Percentiles rank a stretch among this genome's conserved stretches.
Conservation (phyloP, 345 rosid species). For the Eucalyptus marginata region DNA sequence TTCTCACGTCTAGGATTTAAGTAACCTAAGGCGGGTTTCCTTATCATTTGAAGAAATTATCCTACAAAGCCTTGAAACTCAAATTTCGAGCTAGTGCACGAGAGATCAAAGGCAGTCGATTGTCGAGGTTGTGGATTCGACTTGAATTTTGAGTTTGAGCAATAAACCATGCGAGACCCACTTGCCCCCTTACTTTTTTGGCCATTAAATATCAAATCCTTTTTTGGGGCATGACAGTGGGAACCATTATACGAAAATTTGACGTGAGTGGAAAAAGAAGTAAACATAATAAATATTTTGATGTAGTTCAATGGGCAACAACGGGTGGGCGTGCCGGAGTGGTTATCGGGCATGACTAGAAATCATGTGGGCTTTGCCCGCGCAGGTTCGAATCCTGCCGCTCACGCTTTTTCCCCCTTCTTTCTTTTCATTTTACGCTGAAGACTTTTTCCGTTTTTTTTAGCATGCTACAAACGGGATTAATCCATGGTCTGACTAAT, state of each 20-base stretch:
- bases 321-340: conserved; percentile 68
- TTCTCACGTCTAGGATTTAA: background rate
- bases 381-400: conserved; percentile 91
- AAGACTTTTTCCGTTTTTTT: background rate
- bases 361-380: conserved; percentile 94
- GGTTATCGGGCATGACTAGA: conserved; percentile 98
- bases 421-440: background rate
- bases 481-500: background rate
- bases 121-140: background rate
- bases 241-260: rapidly evolving
- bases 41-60: background rate
- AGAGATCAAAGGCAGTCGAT: background rate
- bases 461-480: background rate
- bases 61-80: background rate
- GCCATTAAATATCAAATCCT: background rate
- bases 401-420: conserved; percentile 9
- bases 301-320: rapidly evolving
- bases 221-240: background rate
- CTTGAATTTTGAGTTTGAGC: background rate
- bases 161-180: background rate
- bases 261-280: background rate
- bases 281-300: rapidly evolving
- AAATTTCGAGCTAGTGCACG: background rate
- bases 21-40: background rate
- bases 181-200: background rate